Base-by-base conservation (phyloP, 768 basidiomycete species). In the Leccinellum albellum region DNA sequence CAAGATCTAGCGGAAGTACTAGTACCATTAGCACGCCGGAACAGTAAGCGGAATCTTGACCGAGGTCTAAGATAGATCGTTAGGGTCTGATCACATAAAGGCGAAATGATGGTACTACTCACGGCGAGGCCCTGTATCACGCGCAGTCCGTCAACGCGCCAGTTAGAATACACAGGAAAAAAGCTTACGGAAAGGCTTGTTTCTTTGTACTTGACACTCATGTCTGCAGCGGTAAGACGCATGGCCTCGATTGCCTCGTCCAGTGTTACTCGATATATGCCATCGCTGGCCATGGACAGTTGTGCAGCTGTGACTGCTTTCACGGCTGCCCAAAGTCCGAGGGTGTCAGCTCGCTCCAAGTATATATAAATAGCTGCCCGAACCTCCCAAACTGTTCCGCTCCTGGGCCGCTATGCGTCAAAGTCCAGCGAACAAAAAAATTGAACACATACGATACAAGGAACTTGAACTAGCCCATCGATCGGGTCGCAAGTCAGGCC, bases 171-270 rank as follows among this genome's bases (percentile, higher is more conserved):
- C 15, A 45, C 9, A 42, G 17, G 44, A 24, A 20, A 24, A 42
- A 58, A 33, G 74, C 86, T 61, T 66, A 89, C 93, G 40, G 91
- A 92, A 61, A 98, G 82, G 72, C 89, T 92, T 0, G 94, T 98
- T 74, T 98, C 94, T 70, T 96, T 97, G 71, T 96, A 95, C 71
- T 94, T 93, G 63, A 89, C 82, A 59, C 91, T 93, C 93, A 96
- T 96, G 70, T 94, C 91, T n/a, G 82, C 79, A 26, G 95, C 94
- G 6, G 94, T 97, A 49, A 96, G 69, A 23, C 91, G 80, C 92
- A 96, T 96, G 4, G 94, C 94, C 71, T 93, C 91, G 54, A 98
- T 97, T 2, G 94, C 95, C 71, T 97, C 93, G 68, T 98, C 95
- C 20, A 98, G 78, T 1, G 87, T 88, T 33, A 95, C 93, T 32